A percentile compares a stretch with the other conserved stretches of the same genome.
Evolutionary conservation across 2,329 filamentous ascomycete genomes (phyloP).

Genomic region (Fusarium phyllophilum): DNA sequence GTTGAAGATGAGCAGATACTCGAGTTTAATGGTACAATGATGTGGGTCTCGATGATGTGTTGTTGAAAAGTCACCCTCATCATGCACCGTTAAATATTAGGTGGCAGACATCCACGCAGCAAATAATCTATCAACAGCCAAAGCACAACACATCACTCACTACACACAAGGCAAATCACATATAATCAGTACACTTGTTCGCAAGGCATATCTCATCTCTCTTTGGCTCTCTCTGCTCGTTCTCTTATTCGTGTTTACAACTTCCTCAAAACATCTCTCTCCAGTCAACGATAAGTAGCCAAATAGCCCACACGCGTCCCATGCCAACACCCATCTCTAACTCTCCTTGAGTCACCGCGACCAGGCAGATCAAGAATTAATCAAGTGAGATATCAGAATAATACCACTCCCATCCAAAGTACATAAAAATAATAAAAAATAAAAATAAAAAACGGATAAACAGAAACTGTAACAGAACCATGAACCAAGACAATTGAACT

Average conservation of each 20-base stretch:
- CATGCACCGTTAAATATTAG: neutral
- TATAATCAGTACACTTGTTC: neutral
- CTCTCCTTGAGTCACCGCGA: constrained; percentile 34
- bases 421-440: neutral
- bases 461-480: constrained; percentile 29
- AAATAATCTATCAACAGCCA: constrained; percentile 20
- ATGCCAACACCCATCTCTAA: constrained; percentile 6
- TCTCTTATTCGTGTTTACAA: constrained; percentile 26
- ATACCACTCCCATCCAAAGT: constrained; percentile 13
- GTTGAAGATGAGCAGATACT: neutral
- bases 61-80: neutral
- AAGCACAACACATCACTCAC: neutral
- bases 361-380: constrained; percentile 44
- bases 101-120: neutral
- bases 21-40: neutral
- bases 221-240: constrained; percentile 8
- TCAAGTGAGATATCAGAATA: constrained; percentile 21
- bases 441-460: neutral
- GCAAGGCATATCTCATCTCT: constrained; percentile 22
- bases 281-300: neutral
- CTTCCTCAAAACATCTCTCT: neutral
- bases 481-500: constrained; percentile 25
- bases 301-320: constrained; percentile 22
- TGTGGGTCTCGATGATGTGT: neutral
- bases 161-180: too few species aligned